Percentiles rank a stretch among this genome's conserved stretches.
Conservation (phyloP, 2,329 filamentous ascomycete genomes). For the Xylariaceae sp. region DNA sequence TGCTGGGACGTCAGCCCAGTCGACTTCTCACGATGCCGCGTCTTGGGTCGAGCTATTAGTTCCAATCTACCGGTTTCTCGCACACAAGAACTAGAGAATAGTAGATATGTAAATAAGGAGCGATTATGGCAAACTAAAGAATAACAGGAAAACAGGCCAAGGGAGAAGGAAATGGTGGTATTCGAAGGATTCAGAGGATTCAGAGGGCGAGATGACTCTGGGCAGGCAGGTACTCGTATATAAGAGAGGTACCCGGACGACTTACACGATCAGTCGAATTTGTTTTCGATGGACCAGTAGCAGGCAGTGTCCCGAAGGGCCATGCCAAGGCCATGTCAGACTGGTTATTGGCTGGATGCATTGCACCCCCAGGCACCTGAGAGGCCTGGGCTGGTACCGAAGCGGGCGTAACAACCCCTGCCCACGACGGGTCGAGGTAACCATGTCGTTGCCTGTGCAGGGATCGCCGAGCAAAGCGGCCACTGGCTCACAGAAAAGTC, state of each 20-base stretch:
- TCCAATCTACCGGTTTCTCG: background rate
- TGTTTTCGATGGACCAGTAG: conserved; percentile 24
- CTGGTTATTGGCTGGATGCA: conserved; percentile 24
- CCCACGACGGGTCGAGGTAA: conserved; percentile 18
- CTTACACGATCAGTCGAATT: conserved; percentile 23
- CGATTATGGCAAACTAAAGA: conserved; percentile 13
- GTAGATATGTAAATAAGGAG: conserved; percentile 5
- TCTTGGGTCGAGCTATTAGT: background rate
- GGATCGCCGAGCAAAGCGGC: conserved; percentile 31
- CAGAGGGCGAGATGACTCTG: conserved; percentile 19
- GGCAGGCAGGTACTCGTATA: conserved; percentile 18
- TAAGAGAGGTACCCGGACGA: conserved; percentile 26
- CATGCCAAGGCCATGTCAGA: conserved; percentile 19
- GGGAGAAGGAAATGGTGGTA: conserved; percentile 19
- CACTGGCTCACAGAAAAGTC: conserved; percentile 19
- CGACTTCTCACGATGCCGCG: background rate
- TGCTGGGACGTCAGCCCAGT: conserved; percentile 3
- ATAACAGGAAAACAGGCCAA: conserved; percentile 14
- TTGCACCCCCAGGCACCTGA: conserved; percentile 2
- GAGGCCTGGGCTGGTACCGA: conserved; percentile 21
- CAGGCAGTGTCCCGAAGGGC: conserved; percentile 26
- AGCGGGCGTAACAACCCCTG: conserved; percentile 36
- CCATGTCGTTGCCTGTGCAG: conserved; percentile 22
- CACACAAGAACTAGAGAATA: background rate
- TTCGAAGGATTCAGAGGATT: conserved; percentile 24